Base-by-base conservation (phyloP, 1,139 yeast species). In the Chernovozyma aurita region DNA sequence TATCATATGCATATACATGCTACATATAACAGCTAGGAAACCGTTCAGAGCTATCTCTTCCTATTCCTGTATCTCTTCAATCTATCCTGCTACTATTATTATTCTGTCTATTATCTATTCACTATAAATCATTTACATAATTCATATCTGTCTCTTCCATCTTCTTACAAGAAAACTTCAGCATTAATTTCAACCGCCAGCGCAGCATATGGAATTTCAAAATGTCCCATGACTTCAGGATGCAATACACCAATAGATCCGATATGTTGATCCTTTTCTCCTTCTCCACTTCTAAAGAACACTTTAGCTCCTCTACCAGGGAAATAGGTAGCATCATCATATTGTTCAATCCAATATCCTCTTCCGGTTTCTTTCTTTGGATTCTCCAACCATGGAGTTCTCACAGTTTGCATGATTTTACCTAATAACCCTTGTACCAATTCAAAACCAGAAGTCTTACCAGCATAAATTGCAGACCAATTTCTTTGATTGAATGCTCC, bases 291-390 rank as follows among this genome's bases (percentile, higher is more conserved):
- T 66, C 95, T 78, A 68, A 80, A 85, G 62, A 73, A 76, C 42
- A 94, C 74, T 53, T 76, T 80, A 34, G 98, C 98, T 43, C 97
- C 97, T 70, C 98, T 83, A 33, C 97, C 98, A 31, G 96, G 95
- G 84, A 94, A 92, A 66, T 76, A 94, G 42, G 95, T 85, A 35
- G 78, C 69, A 55, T 80, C 73, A 27, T 73, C 71, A 39, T 66
- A 69, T 52, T 82, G 88, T 54, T 80, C 81, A 43, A 84, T 82
- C 92, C 92, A 85, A 65, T 79, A 84, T 39, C 97, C 97, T 65
- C 95, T 84, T 32, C 65, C 63, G 40, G 65, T 65, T 43, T 76
- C 70, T 39, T 58, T 58, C 24, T 52, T 47, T 22, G 80, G 76
- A 42, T 78, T 73, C 47, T 76, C 80, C 44, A 86, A 64, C 94